A percentile compares a stretch with the other conserved stretches of the same genome.
Conservation (phyloP, 2,329 filamentous ascomycete genomes). For the Hypomyces perniciosus region DNA sequence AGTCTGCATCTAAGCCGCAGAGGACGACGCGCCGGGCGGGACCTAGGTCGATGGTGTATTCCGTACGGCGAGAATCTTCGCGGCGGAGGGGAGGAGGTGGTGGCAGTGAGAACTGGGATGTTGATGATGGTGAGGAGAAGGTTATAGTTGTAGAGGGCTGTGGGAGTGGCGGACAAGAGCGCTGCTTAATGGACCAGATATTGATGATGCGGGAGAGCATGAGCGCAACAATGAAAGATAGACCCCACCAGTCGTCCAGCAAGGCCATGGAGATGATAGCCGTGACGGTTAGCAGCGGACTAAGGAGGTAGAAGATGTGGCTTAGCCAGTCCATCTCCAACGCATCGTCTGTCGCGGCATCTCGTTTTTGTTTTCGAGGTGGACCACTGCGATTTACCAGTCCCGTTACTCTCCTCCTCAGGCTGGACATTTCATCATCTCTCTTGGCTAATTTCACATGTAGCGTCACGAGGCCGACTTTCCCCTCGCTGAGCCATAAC, state of each 20-base stretch:
- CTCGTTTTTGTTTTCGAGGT: too few relatives aligned
- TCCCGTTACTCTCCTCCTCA: slow-evolving; percentile 16
- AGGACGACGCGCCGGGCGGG: slow-evolving; percentile 47
- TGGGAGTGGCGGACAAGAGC: slow-evolving; percentile 23
- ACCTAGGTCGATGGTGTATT: slow-evolving; percentile 49
- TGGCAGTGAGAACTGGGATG: neutral
- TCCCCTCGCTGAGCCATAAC: slow-evolving; percentile 20
- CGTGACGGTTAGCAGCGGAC: slow-evolving; percentile 40
- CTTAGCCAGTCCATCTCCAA: slow-evolving; percentile 40
- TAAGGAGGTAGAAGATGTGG: slow-evolving; percentile 42
- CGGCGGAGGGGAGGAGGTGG: neutral
- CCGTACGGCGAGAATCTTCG: slow-evolving; percentile 21
- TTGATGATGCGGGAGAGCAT: slow-evolving; percentile 51
- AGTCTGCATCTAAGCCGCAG: slow-evolving; percentile 47
- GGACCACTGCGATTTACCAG: neutral
- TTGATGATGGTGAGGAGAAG: neutral
- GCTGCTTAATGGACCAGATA: slow-evolving; percentile 49
- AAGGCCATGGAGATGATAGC: slow-evolving; percentile 41
- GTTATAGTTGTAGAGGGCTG: neutral
- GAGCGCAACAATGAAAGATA: slow-evolving; percentile 41
- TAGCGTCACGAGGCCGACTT: slow-evolving; percentile 21
- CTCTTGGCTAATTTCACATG: slow-evolving; percentile 22
- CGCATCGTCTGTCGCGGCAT: neutral
- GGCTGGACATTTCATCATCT: slow-evolving; percentile 14
- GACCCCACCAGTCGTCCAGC: slow-evolving; percentile 47